These are phyloP conservation scores for Globisporangium parvum DNA, from an alignment of 352 stramenopile genomes.

Conservation along the genomic window DNA sequence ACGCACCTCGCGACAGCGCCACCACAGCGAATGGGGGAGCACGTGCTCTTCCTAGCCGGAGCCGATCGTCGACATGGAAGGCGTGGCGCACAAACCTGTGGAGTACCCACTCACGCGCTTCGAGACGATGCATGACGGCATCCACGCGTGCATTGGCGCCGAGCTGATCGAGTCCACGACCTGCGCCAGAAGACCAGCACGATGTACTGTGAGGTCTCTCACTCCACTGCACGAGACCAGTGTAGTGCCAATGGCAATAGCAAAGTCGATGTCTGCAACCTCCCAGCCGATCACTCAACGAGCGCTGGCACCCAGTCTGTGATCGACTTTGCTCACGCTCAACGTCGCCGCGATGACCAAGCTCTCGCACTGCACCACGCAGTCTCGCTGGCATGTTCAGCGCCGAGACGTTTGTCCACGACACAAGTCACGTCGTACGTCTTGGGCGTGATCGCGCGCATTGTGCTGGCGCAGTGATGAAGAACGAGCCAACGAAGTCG, in stretches of 20 bases:
- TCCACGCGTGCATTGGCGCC: too few species aligned
- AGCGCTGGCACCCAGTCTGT: conserved; percentile 45
- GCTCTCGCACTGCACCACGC: conserved; percentile 32
- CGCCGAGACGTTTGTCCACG: conserved; percentile 36
- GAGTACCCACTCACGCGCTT: too few species aligned
- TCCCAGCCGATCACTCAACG: conserved; percentile 49
- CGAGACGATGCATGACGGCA: too few species aligned
- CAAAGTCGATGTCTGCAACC: conserved; percentile 42
- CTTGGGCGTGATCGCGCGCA: conserved; percentile 24
- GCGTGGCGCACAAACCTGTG: too few species aligned
- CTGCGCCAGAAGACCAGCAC: conserved; percentile 54
- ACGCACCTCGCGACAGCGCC: neutral
- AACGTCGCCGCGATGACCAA: conserved; percentile 59
- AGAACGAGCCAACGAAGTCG: conserved; percentile 8
- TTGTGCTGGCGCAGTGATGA: conserved; percentile 31
- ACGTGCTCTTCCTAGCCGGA: too few species aligned
- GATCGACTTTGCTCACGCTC: conserved; percentile 53
- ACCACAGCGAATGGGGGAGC: too few species aligned
- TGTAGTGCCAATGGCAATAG: conserved; percentile 29
- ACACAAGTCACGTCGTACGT: conserved; percentile 35
- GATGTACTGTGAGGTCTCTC: conserved; percentile 79
- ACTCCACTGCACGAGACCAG: conserved; percentile 55
- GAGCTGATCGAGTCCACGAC: too few species aligned
- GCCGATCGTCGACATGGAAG: too few species aligned
- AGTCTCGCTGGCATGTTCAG: conserved; percentile 47